Evolutionary conservation across 139 green algal genomes (phyloP).

Genomic region (Bryopsis sp.): DNA sequence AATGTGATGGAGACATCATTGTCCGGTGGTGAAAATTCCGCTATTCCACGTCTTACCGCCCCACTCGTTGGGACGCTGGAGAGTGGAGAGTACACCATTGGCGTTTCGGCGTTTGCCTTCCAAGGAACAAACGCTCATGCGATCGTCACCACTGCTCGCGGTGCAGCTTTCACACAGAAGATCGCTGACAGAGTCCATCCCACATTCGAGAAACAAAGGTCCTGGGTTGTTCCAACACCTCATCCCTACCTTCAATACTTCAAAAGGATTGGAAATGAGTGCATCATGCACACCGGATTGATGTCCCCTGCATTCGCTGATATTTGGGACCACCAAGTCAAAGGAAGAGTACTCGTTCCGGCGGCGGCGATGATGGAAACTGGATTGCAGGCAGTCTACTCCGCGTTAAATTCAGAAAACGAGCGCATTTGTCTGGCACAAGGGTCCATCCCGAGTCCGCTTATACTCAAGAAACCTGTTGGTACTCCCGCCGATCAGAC

Average conservation of each 20-base stretch:
- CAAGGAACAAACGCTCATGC: constrained; percentile 66
- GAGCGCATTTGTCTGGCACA: background rate
- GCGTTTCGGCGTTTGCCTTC: constrained; percentile 67
- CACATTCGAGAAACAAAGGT: background rate
- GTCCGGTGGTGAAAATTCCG: too few relatives aligned
- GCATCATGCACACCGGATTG: background rate
- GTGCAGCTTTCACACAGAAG: background rate
- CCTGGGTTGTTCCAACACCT: background rate
- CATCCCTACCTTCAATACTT: background rate
- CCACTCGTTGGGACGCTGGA: background rate
- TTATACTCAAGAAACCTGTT: too few relatives aligned
- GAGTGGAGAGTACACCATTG: constrained; percentile 6
- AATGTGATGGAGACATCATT: constrained; percentile 17
- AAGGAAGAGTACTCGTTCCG: constrained; percentile 38
- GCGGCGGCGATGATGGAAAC: constrained; percentile 55
- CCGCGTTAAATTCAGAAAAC: background rate
- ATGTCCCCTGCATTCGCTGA: background rate
- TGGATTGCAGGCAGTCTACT: constrained; percentile 23
- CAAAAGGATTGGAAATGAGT: background rate
- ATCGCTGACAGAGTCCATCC: background rate
- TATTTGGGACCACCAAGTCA: constrained; percentile 63
- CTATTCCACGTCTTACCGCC: background rate
- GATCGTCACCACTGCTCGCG: constrained; percentile 20
- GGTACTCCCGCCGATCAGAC: background rate
- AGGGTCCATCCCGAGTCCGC: background rate